Evolutionary conservation across 306 rosid species (phyloP), one percentile per base, ranked within the genome.

Genomic region (Ammopiptanthus mongolicus): DNA sequence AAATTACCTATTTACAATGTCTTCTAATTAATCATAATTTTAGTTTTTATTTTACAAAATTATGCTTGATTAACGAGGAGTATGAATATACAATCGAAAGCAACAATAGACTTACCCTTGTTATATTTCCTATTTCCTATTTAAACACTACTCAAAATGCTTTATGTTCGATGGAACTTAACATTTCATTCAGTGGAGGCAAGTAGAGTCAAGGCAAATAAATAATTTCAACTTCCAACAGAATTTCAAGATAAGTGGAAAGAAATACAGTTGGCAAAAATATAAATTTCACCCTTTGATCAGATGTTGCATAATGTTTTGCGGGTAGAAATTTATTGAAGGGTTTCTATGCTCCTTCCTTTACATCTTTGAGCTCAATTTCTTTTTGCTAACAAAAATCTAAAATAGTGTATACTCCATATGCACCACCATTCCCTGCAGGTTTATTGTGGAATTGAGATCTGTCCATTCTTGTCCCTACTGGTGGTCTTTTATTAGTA

Each of bases 391-490:
- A 47, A 61, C 13, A 51, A 51, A 77, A 61, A 59, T 47, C 61
- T 21, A 67, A 12, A 48, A n/a, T 48, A 48, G 22, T 66, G 36
- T 19, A 37, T 19, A 37, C 15, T 37, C 39, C 10, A 56, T 58
- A 11, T 69, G 55, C 17, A 74, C n/a, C 63, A 61, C 28, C 67
- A 77, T 77, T 67, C 59, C 75, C 12, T 59, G 42, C 19, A 75
- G 46, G 44, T 23, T 60, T 70, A 22, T 28, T 50, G 15, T 34
- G 65, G 65, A 41, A 41, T 8, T 37, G 44, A 8, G 44, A 37
- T 37, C 42, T 37, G 3, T 37, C 42, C 42, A 37, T 37, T 37
- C 41, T 37, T 37, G 42, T 37, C 8, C 42, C 11, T 37, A 37
- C 14, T 0, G 51, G 33, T 19, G 22, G 44, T 34, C 17, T 37